These are phyloP conservation scores for Pelargonium citronellum DNA, from an alignment of 441 rosid genomes.

Conservation along the genomic window DNA sequence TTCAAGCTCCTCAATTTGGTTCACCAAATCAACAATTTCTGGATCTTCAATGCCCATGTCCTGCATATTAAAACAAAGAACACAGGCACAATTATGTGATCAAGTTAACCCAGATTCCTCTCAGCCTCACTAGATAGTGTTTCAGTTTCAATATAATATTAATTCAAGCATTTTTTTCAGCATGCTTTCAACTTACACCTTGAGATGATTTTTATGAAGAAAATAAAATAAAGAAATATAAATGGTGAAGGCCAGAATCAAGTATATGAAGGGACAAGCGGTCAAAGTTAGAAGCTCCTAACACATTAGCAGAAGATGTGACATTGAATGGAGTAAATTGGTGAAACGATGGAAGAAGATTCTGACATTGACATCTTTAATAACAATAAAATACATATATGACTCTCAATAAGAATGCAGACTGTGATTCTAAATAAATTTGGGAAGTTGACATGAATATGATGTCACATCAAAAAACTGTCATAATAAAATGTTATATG, in stretches of 20 bases:
- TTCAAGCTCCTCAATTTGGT: constrained; percentile 73
- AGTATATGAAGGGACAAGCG: neutral
- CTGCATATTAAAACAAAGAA: constrained; percentile 35
- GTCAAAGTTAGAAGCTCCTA: neutral
- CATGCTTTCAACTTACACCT: neutral
- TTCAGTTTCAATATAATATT: neutral
- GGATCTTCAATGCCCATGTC: constrained; percentile 92
- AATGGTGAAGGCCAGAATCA: neutral
- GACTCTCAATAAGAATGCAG: neutral
- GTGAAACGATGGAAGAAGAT: neutral
- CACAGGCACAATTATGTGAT: neutral
- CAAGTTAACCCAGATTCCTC: neutral
- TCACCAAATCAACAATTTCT: constrained; percentile 79
- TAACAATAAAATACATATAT: neutral
- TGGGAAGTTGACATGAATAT: constrained; percentile 5
- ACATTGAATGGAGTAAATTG: neutral
- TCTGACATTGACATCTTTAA: neutral
- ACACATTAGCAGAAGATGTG: neutral
- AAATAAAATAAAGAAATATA: neutral
- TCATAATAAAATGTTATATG: neutral
- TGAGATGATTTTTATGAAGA: neutral
- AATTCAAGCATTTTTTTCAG: constrained; percentile 5
- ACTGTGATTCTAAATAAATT: neutral
- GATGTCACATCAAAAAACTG: neutral
- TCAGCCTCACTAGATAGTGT: neutral